Evolutionary conservation across 352 stramenopile genomes (phyloP).

Genomic region (Pythium plurisporium): DNA sequence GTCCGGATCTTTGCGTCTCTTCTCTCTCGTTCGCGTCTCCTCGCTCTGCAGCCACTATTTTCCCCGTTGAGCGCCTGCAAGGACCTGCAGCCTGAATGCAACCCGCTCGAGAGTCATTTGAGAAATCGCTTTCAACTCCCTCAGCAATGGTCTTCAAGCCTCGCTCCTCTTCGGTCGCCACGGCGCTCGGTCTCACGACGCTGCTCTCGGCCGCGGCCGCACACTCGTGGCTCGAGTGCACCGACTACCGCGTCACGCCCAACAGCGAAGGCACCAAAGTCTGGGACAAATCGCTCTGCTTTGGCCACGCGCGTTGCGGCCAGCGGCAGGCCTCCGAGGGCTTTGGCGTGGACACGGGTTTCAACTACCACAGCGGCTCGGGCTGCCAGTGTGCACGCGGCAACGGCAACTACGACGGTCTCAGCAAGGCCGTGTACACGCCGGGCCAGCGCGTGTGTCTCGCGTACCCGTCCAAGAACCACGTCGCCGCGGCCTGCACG

Average conservation of each 20-base stretch:
- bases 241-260: conserved; percentile 25
- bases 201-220: background rate
- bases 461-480: conserved; percentile 41
- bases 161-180: no score
- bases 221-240: conserved; percentile 34
- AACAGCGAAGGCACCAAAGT: conserved; percentile 12
- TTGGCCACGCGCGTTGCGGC: conserved; percentile 26
- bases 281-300: conserved; percentile 25
- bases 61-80: no score
- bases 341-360: conserved; percentile 29
- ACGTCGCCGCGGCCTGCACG: conserved; percentile 29
- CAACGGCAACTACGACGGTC: conserved; percentile 16
- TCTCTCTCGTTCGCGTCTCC: conserved; percentile 1
- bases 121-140: no score
- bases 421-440: conserved; percentile 23
- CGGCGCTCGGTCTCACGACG: no score
- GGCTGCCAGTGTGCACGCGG: conserved; percentile 25
- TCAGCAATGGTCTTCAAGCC: no score
- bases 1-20: background rate
- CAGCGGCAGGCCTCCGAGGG: conserved; percentile 13
- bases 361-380: conserved; percentile 21
- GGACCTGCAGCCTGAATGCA: no score
- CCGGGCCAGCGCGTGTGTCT: conserved; percentile 34
- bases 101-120: no score
- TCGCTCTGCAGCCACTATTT: background rate